Evolutionary conservation across 306 rosid genomes (phyloP).

Genomic region (Quercus gilva): DNA sequence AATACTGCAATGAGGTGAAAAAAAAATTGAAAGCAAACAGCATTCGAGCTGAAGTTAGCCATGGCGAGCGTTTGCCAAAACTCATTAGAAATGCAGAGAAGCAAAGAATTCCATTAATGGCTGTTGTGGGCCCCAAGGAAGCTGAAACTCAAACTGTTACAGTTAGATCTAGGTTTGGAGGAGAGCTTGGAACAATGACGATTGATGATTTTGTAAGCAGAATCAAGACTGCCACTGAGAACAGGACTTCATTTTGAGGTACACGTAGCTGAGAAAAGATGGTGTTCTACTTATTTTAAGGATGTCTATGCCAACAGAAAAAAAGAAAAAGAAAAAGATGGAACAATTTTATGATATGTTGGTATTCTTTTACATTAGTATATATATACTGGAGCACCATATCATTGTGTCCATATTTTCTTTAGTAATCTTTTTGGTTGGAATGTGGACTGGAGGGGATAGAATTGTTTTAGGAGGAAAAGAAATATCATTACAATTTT

Average conservation of each 20-base stretch:
- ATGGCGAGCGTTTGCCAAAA: slow-evolving; percentile 88
- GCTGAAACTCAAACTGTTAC: slow-evolving; percentile 72
- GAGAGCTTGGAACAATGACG: slow-evolving; percentile 77
- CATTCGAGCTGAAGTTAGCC: slow-evolving; percentile 76
- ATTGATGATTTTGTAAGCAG: slow-evolving; percentile 71
- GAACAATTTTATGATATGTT: slow-evolving; percentile 1
- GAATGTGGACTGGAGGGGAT: background rate
- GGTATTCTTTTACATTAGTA: background rate
- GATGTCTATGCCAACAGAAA: background rate
- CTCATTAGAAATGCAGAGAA: slow-evolving; percentile 95
- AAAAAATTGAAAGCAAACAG: slow-evolving; percentile 59
- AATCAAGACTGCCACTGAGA: slow-evolving; percentile 56
- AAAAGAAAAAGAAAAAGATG: no score
- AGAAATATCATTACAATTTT: background rate
- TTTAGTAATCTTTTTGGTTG: background rate
- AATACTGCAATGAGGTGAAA: slow-evolving; percentile 66
- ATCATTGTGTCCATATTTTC: background rate
- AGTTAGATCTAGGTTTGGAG: slow-evolving; percentile 81
- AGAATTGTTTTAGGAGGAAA: background rate
- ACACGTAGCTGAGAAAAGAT: background rate
- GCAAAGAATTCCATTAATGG: slow-evolving; percentile 91
- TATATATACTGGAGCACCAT: background rate
- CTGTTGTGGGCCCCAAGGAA: slow-evolving; percentile 90
- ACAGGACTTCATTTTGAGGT: slow-evolving; percentile 47
- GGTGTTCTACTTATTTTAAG: slow-evolving; percentile 1